Conservation (phyloP, 225 moss, liverwort and hornwort genomes). For the Rhytidiadelphus loreus region DNA sequence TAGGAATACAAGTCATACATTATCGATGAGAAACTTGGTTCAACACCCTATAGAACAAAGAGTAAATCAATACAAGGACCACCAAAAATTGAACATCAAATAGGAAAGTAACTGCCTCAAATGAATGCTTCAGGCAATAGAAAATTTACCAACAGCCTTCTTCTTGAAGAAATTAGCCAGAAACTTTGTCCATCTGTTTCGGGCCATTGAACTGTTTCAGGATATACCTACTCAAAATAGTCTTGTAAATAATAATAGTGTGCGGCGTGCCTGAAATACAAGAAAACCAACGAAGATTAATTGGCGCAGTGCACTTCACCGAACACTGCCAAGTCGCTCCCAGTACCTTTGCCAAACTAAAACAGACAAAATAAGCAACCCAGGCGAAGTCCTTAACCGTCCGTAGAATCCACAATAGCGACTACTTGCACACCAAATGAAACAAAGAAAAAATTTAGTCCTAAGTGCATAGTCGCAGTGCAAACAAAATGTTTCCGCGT, state of each 20-base stretch:
- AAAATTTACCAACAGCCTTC: not conserved
- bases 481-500: not conserved
- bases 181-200: fast-evolving
- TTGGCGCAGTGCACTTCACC: not conserved
- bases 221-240: not conserved
- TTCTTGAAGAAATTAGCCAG: not conserved
- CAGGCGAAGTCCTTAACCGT: not conserved
- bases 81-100: too few species aligned
- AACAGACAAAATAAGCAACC: not conserved
- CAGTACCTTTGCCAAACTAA: not conserved
- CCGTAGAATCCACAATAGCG: not conserved
- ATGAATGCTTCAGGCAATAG: not conserved
- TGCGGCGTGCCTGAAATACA: not conserved
- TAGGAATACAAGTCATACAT: not conserved
- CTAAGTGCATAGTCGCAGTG: not conserved
- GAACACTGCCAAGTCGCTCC: not conserved
- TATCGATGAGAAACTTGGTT: not conserved
- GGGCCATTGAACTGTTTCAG: not conserved
- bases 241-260: not conserved
- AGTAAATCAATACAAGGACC: not conserved
- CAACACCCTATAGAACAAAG: not conserved
- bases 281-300: not conserved
- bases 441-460: not conserved
- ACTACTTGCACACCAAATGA: not conserved
- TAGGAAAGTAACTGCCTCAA: too few species aligned